Percentiles rank a stretch among this genome's conserved stretches.
Conservation (phyloP, 805 yeast species). For the Candida qinlingensis region DNA sequence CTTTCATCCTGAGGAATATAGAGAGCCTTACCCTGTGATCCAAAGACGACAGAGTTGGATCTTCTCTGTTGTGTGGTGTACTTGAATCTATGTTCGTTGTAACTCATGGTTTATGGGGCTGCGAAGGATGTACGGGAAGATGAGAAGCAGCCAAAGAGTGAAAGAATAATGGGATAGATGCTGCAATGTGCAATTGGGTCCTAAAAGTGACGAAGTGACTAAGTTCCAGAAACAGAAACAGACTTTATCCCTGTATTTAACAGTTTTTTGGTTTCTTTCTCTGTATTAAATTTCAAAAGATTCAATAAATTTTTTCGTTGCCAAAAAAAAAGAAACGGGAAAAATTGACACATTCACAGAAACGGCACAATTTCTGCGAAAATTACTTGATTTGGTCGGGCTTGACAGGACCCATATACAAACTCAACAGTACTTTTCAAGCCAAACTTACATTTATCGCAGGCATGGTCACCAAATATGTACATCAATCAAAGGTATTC, state of each 20-base stretch:
- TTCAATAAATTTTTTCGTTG: not conserved
- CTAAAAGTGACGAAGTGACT: no score
- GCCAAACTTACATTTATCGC: no score
- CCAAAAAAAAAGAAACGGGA: not conserved
- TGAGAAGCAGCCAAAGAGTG: no score
- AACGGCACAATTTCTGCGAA: constrained; percentile 1
- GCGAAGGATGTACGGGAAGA: not conserved
- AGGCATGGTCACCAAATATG: no score
- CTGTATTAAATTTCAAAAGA: not conserved
- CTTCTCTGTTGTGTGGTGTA: constrained; percentile 22
- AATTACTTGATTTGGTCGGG: no score
- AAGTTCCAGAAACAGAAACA: no score
- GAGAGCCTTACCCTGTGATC: constrained; percentile 22
- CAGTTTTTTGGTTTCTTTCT: not conserved
- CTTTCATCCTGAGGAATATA: constrained; percentile 17
- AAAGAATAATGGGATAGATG: no score
- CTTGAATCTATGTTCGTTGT: constrained; percentile 19
- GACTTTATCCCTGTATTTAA: not conserved
- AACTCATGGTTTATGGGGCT: constrained; percentile 1
- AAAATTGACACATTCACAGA: constrained; percentile 6
- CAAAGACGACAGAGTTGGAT: constrained; percentile 21
- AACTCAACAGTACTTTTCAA: no score
- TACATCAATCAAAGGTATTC: no score
- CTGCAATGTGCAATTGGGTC: no score
- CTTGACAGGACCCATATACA: no score